A percentile compares a stretch with the other conserved stretches of the same genome.
These are phyloP conservation scores for Fusarium irregulare DNA, from an alignment of 2,329 filamentous ascomycete genomes.

Conservation along the genomic window DNA sequence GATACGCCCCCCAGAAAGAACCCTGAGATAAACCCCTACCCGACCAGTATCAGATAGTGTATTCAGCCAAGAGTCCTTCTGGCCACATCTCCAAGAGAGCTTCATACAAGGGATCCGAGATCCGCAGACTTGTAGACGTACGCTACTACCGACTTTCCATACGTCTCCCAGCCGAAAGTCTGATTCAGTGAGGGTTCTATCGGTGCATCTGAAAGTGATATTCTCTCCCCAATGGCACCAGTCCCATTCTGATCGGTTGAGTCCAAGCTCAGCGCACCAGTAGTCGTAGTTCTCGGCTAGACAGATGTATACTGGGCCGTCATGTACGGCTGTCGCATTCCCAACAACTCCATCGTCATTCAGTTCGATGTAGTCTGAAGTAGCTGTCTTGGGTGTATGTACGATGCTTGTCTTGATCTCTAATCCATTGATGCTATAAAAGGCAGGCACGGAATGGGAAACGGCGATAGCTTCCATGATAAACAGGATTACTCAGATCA, in stretches of 20 bases:
- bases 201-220: constrained; percentile 7
- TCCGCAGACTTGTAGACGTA: constrained; percentile 17
- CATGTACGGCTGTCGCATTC: constrained; percentile 9
- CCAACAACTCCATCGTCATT: background rate
- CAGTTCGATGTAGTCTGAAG: constrained; percentile 2
- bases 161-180: constrained; percentile 11
- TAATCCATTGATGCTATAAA: constrained; percentile 2
- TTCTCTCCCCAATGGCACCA: constrained; percentile 26
- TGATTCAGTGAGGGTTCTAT: background rate
- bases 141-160: constrained; percentile 6
- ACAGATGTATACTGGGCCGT: constrained; percentile 17
- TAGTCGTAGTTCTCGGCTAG: constrained; percentile 21
- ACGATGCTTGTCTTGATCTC: constrained; percentile 14
- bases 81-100: constrained; percentile 16
- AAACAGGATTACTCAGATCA: too few relatives aligned
- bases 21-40: constrained; percentile 2
- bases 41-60: background rate
- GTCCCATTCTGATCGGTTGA: constrained; percentile 8
- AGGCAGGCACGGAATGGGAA: background rate
- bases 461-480: constrained; percentile 12
- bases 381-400: background rate
- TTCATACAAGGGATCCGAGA: constrained; percentile 19
- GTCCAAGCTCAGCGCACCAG: constrained; percentile 7
- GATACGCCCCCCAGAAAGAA: background rate
- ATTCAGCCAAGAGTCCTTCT: constrained; percentile 18